Base-by-base conservation (phyloP, 2,329 filamentous ascomycete species). In the Ciborinia camelliae region DNA sequence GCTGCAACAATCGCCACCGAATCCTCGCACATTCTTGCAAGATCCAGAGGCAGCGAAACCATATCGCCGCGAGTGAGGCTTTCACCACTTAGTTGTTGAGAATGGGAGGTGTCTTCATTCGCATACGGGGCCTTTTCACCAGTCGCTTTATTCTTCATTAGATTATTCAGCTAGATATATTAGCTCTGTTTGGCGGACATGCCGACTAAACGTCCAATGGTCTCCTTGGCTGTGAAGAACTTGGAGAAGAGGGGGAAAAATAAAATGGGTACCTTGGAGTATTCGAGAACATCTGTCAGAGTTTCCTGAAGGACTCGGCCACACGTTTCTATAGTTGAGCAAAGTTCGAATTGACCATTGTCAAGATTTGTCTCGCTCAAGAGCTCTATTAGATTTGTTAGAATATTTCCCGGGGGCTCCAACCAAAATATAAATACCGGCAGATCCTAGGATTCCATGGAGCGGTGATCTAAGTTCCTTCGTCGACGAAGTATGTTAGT, bases 401-500 rank as follows among this genome's bases (percentile, higher is more conserved):
- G 35, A 43, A 65, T 18, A 23, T 14, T 28, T 32, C 10, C 20
- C 32, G 10, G 47, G 8, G 10, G 8, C 23, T 47, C 28, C 14
- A 37, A 32, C 1, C 28, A 47, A 14, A 20, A 59, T 7, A 37
- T 47, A 59, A 20, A 47, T 64, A 64, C 84, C 82, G 2, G 77
- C 76, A 51, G 76, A 82, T 0, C 82, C 79, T 0, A 87, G 73
- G 35, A 87, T 81, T 2, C 84, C 85, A 52, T 87, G 84, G 0
- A 87, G 75, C 0, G 85, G 85, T 1, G 81, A 84, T 10, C 84
- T 78, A 12, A 87, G 74, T 71, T 87, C 85, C 65, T 66, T 23
- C 35, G n/a, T n/a, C 5, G 50, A 35, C 14, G 32, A 7, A 52
- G 10, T 28, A 2, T 7, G 18, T 59, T n/a, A 59, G 41, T 45